Evolutionary conservation across 2,329 filamentous ascomycete genomes (phyloP), one percentile per base, ranked within the genome.

Genomic region (Didymellaceae sp.): DNA sequence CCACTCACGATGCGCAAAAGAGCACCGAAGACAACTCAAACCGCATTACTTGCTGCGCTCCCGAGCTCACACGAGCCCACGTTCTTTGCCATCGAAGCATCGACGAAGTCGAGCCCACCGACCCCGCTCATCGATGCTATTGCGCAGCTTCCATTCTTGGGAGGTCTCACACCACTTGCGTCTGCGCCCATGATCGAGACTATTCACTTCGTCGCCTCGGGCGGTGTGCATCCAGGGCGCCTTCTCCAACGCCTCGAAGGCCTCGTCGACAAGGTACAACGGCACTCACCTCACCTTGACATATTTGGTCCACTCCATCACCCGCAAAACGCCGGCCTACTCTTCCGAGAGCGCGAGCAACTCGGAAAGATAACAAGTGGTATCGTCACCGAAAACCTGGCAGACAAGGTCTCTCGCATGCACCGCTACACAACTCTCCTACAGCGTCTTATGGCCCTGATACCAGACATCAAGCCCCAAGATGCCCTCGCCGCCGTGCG

Each of bases 211-310:
- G 51, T 70, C 25, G 45, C 67, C 10, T 63, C 62, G 1, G 67
- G 53, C 4, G 65, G 67, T 5, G 55, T 68, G 1, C 46, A 59
- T 0, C 55, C 64, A 1, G 68, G 55, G 7, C 65, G 65, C 5
- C 60, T 73, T 2, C 62, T 72, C n/a, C 67, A 70, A 44, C 67
- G 68, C 22, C 54, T 73, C 5, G 70, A 73, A 50, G 62, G 55
- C 9, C 58, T 73, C 10, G 59, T 73, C 17, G 67, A 68, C 26
- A 73, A 73, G 45, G 59, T 71, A 0, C 63, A 72, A 35, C 56
- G 57, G 13, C 62, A 68, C 10, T 34, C 63, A 2, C 63, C 65
- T 1, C 52, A 59, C 7, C 62, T 67, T 5, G 45, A 57, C 7
- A 57, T 68, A 28, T 70, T 70, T 30, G 70, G 70, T 4, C 61